A percentile compares a stretch with the other conserved stretches of the same genome.
Conservation (phyloP, 2,329 filamentous ascomycete genomes). For the Delphinella strobiligena region DNA sequence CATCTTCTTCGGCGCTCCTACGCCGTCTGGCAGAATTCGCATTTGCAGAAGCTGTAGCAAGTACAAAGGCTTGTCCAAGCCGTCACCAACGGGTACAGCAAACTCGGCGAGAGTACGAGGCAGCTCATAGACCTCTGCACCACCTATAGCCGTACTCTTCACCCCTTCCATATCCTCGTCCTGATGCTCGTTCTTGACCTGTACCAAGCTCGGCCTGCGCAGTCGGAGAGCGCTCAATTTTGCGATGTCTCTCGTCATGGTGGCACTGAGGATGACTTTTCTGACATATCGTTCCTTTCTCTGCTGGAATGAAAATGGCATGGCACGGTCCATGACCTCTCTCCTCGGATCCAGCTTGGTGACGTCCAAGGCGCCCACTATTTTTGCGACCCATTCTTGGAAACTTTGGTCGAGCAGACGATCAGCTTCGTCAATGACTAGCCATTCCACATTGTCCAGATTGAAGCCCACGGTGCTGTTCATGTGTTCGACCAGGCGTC, state of each 20-base stretch:
- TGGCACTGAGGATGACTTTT: conserved; percentile 83
- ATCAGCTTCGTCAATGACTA: conserved; percentile 89
- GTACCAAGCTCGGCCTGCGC: conserved; percentile 60
- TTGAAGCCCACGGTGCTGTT: conserved; percentile 72
- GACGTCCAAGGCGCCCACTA: conserved; percentile 48
- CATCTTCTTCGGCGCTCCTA: background rate
- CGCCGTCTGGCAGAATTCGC: conserved; percentile 25
- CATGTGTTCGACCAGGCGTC: conserved; percentile 82
- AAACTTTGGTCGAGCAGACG: conserved; percentile 84
- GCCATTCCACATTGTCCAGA: conserved; percentile 68
- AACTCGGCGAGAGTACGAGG: conserved; percentile 38
- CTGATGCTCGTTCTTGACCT: conserved; percentile 44
- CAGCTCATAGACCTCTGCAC: conserved; percentile 40
- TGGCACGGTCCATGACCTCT: background rate
- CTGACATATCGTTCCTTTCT: conserved; percentile 39
- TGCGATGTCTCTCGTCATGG: conserved; percentile 77
- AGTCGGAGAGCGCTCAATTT: conserved; percentile 65
- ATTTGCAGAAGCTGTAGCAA: conserved; percentile 63
- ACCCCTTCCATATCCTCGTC: conserved; percentile 12
- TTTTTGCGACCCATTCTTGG: conserved; percentile 72
- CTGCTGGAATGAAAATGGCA: conserved; percentile 3
- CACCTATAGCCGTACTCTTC: conserved; percentile 13
- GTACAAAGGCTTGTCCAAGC: conserved; percentile 59
- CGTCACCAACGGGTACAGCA: conserved; percentile 36
- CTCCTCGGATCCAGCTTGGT: too few species aligned